Evolutionary conservation across 106 monocot species (phyloP).

Genomic region (Apostasia ramifera): DNA sequence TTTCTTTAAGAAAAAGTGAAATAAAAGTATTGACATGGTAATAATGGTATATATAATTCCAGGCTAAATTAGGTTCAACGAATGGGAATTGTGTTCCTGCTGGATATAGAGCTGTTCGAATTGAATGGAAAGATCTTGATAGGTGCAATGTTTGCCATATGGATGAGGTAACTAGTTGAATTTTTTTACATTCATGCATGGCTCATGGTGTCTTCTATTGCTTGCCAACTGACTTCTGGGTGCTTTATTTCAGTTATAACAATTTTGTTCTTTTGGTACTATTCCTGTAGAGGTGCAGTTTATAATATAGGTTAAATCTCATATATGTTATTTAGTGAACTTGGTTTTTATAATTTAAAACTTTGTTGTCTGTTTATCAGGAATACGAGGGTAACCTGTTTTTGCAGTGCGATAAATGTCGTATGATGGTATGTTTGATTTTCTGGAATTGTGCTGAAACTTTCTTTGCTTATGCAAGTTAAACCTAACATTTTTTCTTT

Average conservation of each 20-base stretch:
- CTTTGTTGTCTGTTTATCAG: slow-evolving; percentile 25
- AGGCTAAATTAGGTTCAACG: slow-evolving; percentile 6
- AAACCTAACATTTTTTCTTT: neutral
- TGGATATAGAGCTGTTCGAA: slow-evolving; percentile 79
- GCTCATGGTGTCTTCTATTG: neutral
- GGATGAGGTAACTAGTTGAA: slow-evolving; percentile 69
- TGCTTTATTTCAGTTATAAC: neutral
- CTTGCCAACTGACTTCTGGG: neutral
- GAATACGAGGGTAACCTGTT: slow-evolving; percentile 97
- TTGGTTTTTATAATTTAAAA: neutral
- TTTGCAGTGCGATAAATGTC: slow-evolving; percentile 97
- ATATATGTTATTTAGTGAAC: neutral
- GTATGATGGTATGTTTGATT: slow-evolving; percentile 70
- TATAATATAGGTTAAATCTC: neutral
- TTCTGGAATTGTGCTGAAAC: neutral
- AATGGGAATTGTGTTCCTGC: slow-evolving; percentile 15
- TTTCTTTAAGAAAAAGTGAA: too few relatives aligned
- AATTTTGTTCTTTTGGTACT: neutral
- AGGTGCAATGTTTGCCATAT: slow-evolving; percentile 93
- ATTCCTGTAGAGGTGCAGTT: neutral
- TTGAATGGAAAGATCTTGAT: slow-evolving; percentile 96
- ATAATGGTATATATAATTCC: slow-evolving; percentile 1
- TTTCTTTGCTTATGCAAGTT: slow-evolving; percentile 5
- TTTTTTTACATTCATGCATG: neutral
- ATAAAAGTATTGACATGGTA: neutral